Evolutionary conservation across 2,329 filamentous ascomycete genomes (phyloP), one percentile per base, ranked within the genome.

Genomic region (Penicillium sp.): DNA sequence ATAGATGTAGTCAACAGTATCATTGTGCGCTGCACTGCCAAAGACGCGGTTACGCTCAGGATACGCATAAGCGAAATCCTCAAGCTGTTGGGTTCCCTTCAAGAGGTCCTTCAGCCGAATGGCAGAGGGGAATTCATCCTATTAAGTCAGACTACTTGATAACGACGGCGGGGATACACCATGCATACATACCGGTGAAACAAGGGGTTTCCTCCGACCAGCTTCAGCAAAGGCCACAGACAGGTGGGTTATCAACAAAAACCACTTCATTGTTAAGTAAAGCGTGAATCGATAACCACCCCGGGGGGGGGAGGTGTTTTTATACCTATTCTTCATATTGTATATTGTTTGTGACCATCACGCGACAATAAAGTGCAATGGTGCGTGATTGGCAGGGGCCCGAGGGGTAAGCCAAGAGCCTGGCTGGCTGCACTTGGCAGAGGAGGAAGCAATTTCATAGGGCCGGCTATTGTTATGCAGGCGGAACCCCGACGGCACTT

Each of bases 1-100:
- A 64, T 81, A 79, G 62, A 89, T 81, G 70, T 88, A 89, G 49
- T 83, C 76, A 42, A 89, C 74, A 0, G 87, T 89, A 38, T 79
- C 83, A n/a, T 77, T 66, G 64, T 89, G 87, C 26, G 86, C 87
- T n/a, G 29, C 24, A n/a, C 66, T 57, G 1, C 67, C 67, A 48
- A 70, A 70, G 38, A 69, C 67, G 10, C 67, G 67, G 42, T 70
- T 70, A 26, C 66, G 59, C 40, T 69, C 66, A 1, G 67, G 66
- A 49, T 68, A 63, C 18, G 66, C 55, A 49, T 66, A 68, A 9
- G 67, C 67, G n/a, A 70, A 65, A 40, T 70, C 56, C 49, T 69
- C 60, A 10, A 90, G 80, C 39, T 83, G 71, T 64, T 86, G 76
- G 5, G 87, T 84, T 20, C 86, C 82, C 5, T 76, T 71, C 40